Conservation (phyloP, 2,329 filamentous ascomycete species). For the Aureobasidium mangrovei region DNA sequence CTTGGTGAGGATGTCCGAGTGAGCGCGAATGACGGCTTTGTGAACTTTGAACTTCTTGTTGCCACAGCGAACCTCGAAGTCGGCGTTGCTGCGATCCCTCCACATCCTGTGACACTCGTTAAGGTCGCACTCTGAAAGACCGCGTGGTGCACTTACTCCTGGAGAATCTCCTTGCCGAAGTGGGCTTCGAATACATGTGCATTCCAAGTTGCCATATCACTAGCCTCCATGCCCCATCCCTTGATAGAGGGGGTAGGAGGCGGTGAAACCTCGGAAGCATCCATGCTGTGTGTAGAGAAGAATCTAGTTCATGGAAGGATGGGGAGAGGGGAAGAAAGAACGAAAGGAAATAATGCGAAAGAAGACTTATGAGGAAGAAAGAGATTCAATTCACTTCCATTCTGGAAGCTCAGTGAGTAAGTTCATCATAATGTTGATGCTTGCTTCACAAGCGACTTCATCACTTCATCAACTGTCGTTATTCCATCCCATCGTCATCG, state of each 20-base stretch:
- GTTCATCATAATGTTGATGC: no score
- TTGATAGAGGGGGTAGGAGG: neutral
- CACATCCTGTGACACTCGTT: neutral
- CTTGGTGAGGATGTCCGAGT: neutral
- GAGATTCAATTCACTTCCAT: no score
- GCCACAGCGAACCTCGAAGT: neutral
- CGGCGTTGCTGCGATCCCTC: neutral
- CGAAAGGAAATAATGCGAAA: no score
- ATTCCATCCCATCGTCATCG: no score
- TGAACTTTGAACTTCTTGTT: neutral
- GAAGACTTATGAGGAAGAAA: no score
- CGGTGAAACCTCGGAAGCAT: neutral
- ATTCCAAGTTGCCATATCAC: neutral
- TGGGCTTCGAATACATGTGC: neutral
- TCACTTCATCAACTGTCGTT: no score
- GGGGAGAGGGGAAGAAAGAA: no score
- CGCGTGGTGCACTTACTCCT: neutral
- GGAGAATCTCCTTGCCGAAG: neutral
- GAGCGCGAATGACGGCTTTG: neutral
- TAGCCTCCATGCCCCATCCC: neutral
- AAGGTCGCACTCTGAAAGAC: neutral
- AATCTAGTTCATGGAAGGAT: no score
- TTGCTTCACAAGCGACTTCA: no score
- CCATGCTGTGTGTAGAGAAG: neutral
- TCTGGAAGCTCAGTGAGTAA: no score